Conservation (phyloP, 495 filamentous ascomycete genomes). For the Echria macrotheca region DNA sequence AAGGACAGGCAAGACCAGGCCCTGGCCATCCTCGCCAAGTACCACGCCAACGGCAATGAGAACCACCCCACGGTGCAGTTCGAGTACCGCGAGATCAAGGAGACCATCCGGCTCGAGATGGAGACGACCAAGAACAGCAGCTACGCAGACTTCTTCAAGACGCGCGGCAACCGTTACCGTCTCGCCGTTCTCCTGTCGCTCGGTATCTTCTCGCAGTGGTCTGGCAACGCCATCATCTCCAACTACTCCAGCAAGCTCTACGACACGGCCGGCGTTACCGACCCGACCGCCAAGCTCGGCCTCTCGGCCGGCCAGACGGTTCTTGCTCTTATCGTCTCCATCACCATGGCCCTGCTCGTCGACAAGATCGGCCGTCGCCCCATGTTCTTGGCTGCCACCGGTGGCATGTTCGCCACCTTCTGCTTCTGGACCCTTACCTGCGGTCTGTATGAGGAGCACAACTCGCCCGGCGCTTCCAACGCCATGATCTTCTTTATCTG, state of each 20-base stretch:
- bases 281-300: constrained; percentile 45
- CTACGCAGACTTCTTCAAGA: constrained; percentile 57
- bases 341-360: constrained; percentile 52
- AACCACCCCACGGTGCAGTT: constrained; percentile 54
- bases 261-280: constrained; percentile 49
- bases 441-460: constrained; percentile 36
- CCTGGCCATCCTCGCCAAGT: constrained; percentile 49
- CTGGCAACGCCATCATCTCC: constrained; percentile 61
- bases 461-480: constrained; percentile 35
- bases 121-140: constrained; percentile 39
- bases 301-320: constrained; percentile 48
- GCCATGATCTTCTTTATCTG: constrained; percentile 55
- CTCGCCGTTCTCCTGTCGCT: constrained; percentile 52
- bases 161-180: constrained; percentile 64
- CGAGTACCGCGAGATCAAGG: constrained; percentile 56
- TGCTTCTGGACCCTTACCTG: constrained; percentile 49
- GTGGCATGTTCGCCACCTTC: constrained; percentile 54
- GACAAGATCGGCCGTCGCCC: constrained; percentile 56
- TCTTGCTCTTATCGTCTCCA: constrained; percentile 48
- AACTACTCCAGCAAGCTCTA: constrained; percentile 60
- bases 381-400: constrained; percentile 53
- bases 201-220: constrained; percentile 64
- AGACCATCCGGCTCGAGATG: constrained; percentile 50
- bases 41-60: constrained; percentile 53
- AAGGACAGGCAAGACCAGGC: constrained; percentile 62